Base-by-base conservation (phyloP, 768 basidiomycete genomes). In the Coprinellus micaceus region DNA sequence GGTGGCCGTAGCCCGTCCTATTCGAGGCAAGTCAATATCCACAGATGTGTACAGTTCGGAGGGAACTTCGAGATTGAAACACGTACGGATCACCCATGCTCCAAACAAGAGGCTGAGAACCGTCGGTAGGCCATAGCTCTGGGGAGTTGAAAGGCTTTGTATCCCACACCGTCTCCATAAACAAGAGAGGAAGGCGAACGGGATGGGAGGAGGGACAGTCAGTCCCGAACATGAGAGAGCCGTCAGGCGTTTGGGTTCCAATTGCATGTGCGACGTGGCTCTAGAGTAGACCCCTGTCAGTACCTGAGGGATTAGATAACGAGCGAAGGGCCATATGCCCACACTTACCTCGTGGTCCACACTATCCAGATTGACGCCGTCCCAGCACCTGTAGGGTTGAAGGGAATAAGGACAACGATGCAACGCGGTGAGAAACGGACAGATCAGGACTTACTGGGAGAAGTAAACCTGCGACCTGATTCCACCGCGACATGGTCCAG, bases 21-120 rank as follows among this genome's bases (percentile, higher is more conserved):
- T 2, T 4, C 21, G 25, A 36, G 11, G 39, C 40, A 25, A 6
- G 33, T 15, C 41, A 26, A 39, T 17, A 28, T n/a, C n/a, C n/a
- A n/a, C n/a, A n/a, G n/a, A n/a, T n/a, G n/a, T n/a, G n/a, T n/a
- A n/a, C n/a, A n/a, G n/a, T n/a, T n/a, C n/a, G n/a, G n/a, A n/a
- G n/a, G n/a, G n/a, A n/a, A n/a, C n/a, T n/a, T n/a, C n/a, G n/a
- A 6, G 28, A 25, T 29, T 13, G 40, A 33, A 46, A 28, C 9
- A 17, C 58, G 28, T 29, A 60, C 59, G 59, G 59, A 33, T 61
- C 60, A 44, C 60, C 60, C 60, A 61, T 61, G 47, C 58, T 59
- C 33, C 56, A 59, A 13, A 60, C 50, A n/a, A 60, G 40, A 25
- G 59, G 59, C 51, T 60, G 59, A 4, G 9, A 40, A 22, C 55